Base-by-base conservation (phyloP, 441 rosid species). In the Erysimum cheiri region DNA sequence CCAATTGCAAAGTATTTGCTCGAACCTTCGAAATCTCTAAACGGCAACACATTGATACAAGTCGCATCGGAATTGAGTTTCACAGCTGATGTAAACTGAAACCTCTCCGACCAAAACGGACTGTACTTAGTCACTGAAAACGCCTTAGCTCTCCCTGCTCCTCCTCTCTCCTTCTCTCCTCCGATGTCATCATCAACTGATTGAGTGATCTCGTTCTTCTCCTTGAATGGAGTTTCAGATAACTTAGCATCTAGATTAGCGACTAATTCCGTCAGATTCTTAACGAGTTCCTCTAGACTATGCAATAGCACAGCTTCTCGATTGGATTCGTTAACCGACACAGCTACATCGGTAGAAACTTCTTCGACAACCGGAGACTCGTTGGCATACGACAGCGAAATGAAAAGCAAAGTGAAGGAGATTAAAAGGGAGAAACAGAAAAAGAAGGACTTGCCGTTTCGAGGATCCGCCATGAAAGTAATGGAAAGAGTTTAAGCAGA, bases 1-100 rank as follows among this genome's bases (percentile, higher is more conserved):
- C 99, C 99, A 66, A 95, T 81, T 4, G 96, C 93, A 32, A 92
- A 84, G 76, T 95, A 92, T 86, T 89, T 95, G 67, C 91, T 85
- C 15, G 82, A 81, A 35, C 98, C 97, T 72, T 89, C 96, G 48
- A 69, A 84, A 78, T 92, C 99, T 8, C 81, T 85, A 61, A 84
- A 89, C 6, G 98, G 99, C 64, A 95, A 78, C 40, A 92, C 86
- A 64, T 84, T 86, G 48, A 88, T 69, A 75, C 88, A 85, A 2
- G 93, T 87, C 9, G 95, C 90, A 64, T 81, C 85, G 13, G 92
- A 88, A 59, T 85, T 86, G 69, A 92, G 81, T 49, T 87, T 95
- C 84, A 95, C 95, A 40, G 98, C 98, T 17, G 99, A 89, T 37
- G 84, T 84, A 71, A 92, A 91, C 26, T 85, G 89, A 81, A 92